Conservation (phyloP, 805 yeast species). For the Peterozyma xylosa region DNA sequence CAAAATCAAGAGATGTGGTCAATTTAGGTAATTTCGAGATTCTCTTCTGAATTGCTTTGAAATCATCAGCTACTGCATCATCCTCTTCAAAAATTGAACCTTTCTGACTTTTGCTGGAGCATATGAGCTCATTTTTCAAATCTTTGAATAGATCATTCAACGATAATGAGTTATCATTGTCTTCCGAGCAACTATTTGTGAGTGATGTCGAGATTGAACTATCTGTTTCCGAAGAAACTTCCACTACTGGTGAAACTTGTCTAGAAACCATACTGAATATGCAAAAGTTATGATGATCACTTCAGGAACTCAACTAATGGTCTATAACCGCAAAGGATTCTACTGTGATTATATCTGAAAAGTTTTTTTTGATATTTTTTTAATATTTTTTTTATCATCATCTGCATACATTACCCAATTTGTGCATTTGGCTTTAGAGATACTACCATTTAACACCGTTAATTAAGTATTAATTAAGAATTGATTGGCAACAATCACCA, state of each 20-base stretch:
- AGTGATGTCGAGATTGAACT: neutral
- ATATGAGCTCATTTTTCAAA: slow-evolving; percentile 12
- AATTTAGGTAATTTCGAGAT: slow-evolving; percentile 33
- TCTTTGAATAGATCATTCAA: slow-evolving; percentile 27
- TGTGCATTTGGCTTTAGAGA: too few species aligned
- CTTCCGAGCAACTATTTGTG: neutral
- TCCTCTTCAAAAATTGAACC: neutral
- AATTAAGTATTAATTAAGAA: too few species aligned
- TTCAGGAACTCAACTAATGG: too few species aligned
- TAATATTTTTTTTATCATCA: too few species aligned
- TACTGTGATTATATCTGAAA: too few species aligned
- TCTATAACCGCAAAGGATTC: too few species aligned
- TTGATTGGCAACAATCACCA: too few species aligned
- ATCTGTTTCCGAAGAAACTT: neutral
- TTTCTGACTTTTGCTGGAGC: neutral
- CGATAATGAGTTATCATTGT: neutral
- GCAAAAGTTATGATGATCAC: too few species aligned
- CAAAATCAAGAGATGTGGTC: slow-evolving; percentile 19
- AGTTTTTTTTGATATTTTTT: too few species aligned
- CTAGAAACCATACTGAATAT: neutral
- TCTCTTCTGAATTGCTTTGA: slow-evolving; percentile 27
- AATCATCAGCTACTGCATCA: slow-evolving; percentile 14
- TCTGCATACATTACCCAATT: too few species aligned
- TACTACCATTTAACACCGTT: too few species aligned
- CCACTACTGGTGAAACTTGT: neutral